A percentile compares a stretch with the other conserved stretches of the same genome.
These are phyloP conservation scores for Alternaria metachromatica DNA, from an alignment of 2,329 filamentous ascomycete genomes.

Conservation along the genomic window DNA sequence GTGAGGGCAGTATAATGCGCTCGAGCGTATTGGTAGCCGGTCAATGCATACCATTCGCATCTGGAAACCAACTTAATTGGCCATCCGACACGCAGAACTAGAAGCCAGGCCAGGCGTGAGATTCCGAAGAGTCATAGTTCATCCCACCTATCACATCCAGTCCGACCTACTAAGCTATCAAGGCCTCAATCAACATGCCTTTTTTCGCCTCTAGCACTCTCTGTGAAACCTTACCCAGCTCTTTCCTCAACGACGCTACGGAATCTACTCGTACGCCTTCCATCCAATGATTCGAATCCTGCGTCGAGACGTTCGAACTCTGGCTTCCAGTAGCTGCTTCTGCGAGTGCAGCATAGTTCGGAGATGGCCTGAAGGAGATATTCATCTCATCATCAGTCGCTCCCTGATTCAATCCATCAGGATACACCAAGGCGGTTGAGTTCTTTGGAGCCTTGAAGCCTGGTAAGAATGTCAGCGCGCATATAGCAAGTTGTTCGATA, in stretches of 20 bases:
- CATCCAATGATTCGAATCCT: background rate
- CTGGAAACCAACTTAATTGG: background rate
- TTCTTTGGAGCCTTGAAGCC: background rate
- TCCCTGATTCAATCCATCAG: background rate
- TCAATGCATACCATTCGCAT: background rate
- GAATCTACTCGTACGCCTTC: background rate
- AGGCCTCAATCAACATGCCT: background rate
- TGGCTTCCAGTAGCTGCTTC: background rate
- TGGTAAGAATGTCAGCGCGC: background rate
- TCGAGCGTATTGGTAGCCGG: background rate
- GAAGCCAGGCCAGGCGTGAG: background rate
- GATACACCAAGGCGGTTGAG: background rate
- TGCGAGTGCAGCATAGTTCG: background rate
- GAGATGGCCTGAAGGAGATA: background rate
- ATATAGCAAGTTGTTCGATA: background rate
- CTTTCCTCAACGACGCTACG: background rate
- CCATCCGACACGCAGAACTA: background rate
- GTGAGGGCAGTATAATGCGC: background rate
- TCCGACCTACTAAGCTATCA: background rate
- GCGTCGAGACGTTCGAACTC: background rate
- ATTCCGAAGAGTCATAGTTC: background rate
- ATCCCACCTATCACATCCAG: background rate
- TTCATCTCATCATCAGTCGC: background rate
- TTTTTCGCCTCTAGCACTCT: background rate
- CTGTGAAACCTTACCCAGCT: background rate